Evolutionary conservation across 2,329 filamentous ascomycete species (phyloP).

Genomic region (Phyllosticta paracitricarpa): DNA sequence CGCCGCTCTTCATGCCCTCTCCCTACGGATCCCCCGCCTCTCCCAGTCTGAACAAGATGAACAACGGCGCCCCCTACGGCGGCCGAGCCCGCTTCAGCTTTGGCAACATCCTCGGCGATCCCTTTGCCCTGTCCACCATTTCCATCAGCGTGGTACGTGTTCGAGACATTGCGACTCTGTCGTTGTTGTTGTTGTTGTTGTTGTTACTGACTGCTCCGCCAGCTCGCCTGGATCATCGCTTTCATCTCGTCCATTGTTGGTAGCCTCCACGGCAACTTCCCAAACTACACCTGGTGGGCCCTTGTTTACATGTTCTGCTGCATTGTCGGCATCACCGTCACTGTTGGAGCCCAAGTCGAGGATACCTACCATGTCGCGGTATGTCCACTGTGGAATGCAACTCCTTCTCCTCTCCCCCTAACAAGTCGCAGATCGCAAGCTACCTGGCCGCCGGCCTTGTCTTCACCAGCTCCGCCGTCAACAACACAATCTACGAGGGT

Average conservation of each 20-base stretch:
- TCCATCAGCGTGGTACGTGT: slow-evolving; percentile 77
- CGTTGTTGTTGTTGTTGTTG: slow-evolving; percentile 12
- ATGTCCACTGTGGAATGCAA: slow-evolving; percentile 22
- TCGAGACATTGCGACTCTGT: neutral
- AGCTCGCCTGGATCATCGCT: slow-evolving; percentile 93
- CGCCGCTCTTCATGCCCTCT: slow-evolving; percentile 50
- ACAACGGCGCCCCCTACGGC: slow-evolving; percentile 47
- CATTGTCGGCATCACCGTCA: slow-evolving; percentile 69
- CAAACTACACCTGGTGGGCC: slow-evolving; percentile 88
- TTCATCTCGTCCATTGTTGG: slow-evolving; percentile 80
- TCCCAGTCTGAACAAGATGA: slow-evolving; percentile 73
- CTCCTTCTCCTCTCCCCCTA: neutral
- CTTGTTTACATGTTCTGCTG: slow-evolving; percentile 76
- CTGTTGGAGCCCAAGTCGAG: slow-evolving; percentile 73
- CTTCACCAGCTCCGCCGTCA: slow-evolving; percentile 76
- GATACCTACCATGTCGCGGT: slow-evolving; percentile 85
- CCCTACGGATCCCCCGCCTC: slow-evolving; percentile 60
- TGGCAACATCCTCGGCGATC: slow-evolving; percentile 89
- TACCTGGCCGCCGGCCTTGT: slow-evolving; percentile 78
- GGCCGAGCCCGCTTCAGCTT: slow-evolving; percentile 51
- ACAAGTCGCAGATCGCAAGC: slow-evolving; percentile 54
- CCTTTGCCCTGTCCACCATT: slow-evolving; percentile 87
- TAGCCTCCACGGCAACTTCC: slow-evolving; percentile 50
- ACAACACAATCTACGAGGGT: slow-evolving; percentile 70
- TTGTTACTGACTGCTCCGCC: slow-evolving; percentile 16